These are phyloP conservation scores for Sugiyamaella marilandica DNA, from an alignment of 805 yeast genomes.

Conservation along the genomic window DNA sequence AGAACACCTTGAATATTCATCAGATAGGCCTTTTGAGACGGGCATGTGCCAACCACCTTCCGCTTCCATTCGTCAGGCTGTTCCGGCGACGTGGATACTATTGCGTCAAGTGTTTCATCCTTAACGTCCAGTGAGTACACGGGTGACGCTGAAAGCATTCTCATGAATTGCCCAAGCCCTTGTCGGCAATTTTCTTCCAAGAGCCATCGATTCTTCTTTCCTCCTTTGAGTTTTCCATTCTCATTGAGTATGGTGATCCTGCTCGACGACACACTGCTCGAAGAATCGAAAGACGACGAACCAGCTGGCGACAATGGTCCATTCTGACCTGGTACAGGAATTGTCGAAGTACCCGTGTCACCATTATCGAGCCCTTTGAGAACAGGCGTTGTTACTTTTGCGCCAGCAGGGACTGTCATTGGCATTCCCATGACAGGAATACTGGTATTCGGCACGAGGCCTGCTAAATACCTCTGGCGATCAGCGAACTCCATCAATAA, in stretches of 20 bases:
- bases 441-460: neutral
- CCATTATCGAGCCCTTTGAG: constrained; percentile 1
- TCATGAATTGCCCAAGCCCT: constrained; percentile 52
- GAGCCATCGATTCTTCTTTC: constrained; percentile 71
- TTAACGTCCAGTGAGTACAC: constrained; percentile 71
- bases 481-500: constrained; percentile 34
- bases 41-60: constrained; percentile 78
- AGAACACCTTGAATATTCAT: constrained; percentile 66
- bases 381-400: neutral
- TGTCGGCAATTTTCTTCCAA: constrained; percentile 71
- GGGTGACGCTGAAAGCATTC: constrained; percentile 59
- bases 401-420: neutral
- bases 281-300: neutral
- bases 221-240: constrained; percentile 66
- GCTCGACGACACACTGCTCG: constrained; percentile 4
- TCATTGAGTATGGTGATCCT: constrained; percentile 56
- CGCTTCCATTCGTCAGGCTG: constrained; percentile 53
- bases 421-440: neutral
- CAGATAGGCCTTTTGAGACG: constrained; percentile 77
- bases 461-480: constrained; percentile 8
- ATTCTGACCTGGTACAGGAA: neutral
- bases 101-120: constrained; percentile 83
- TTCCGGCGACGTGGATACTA: constrained; percentile 34
- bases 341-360: neutral
- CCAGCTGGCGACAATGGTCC: neutral